phyloP scores from a whole-genome alignment of 805 yeast genomes.

The Kluyveromyces dobzhanskii region DNA sequence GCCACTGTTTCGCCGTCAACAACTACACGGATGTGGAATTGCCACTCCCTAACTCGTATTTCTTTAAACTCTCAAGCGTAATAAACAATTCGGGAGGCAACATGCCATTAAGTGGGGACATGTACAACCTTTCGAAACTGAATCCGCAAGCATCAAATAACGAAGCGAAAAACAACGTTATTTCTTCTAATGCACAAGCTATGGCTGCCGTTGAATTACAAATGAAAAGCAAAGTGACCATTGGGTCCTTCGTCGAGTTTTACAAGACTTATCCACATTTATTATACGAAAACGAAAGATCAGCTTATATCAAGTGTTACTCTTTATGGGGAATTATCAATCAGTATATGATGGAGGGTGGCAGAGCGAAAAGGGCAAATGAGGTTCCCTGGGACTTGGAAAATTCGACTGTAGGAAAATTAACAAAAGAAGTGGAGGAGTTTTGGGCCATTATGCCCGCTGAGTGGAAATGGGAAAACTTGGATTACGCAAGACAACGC shows the following conservation, averaged over 20 bases:
- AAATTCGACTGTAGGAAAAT: constrained; percentile 4
- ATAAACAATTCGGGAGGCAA: background rate
- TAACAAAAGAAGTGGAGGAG: constrained; percentile 1
- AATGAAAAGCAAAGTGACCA: background rate
- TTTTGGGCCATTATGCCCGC: constrained; percentile 4
- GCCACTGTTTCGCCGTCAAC: constrained; percentile 2
- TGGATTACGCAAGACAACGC: constrained; percentile 1
- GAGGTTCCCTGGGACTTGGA: constrained; percentile 9
- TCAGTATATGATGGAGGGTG: constrained; percentile 5
- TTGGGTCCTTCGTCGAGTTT: background rate
- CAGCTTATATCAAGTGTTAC: constrained; percentile 3
- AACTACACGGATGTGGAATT: constrained; percentile 3
- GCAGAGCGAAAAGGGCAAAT: background rate
- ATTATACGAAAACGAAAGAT: background rate
- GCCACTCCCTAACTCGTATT: constrained; percentile 4
- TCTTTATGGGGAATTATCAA: constrained; percentile 8
- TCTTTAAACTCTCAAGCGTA: background rate
- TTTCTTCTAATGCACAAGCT: background rate
- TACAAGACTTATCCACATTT: background rate
- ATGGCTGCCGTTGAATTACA: background rate
- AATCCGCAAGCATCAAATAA: background rate
- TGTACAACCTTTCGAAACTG: background rate
- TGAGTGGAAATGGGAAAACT: constrained; percentile 7
- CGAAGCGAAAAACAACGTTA: too few species aligned
- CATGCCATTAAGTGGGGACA: background rate